These are phyloP conservation scores for Grosmannia penicillata DNA, from an alignment of 2,329 filamentous ascomycete species.

Conservation along the genomic window DNA sequence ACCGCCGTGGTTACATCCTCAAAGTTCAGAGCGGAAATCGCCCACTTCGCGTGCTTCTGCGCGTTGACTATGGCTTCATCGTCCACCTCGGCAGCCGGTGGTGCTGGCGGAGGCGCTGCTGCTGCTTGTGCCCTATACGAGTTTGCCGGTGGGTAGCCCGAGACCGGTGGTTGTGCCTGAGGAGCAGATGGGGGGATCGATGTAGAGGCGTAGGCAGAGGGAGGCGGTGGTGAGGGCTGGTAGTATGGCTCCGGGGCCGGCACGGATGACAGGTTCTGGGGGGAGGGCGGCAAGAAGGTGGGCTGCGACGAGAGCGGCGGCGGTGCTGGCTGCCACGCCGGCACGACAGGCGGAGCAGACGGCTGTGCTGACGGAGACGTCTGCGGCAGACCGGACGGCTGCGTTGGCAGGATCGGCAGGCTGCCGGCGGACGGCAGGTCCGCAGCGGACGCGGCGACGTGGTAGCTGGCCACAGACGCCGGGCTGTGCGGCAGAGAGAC, in stretches of 20 bases:
- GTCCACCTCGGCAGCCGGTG: constrained; percentile 27
- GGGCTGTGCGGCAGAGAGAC: constrained; percentile 22
- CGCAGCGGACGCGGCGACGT: constrained; percentile 3
- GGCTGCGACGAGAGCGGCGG: constrained; percentile 18
- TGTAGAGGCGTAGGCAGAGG: constrained; percentile 9
- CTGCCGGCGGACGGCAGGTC: constrained; percentile 10
- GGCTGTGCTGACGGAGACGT: background rate
- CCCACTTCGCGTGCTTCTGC: constrained; percentile 94
- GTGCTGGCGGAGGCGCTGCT: constrained; percentile 5
- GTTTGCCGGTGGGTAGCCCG: background rate
- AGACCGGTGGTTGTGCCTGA: background rate
- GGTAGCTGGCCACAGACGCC: constrained; percentile 18
- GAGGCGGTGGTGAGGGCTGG: constrained; percentile 5
- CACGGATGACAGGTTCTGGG: constrained; percentile 11
- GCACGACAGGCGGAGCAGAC: no score
- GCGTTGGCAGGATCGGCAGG: constrained; percentile 3
- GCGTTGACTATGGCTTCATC: constrained; percentile 60
- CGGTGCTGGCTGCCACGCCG: constrained; percentile 10
- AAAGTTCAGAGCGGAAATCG: constrained; percentile 91
- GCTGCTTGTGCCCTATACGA: constrained; percentile 11
- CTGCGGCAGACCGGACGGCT: background rate
- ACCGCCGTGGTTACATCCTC: constrained; percentile 88
- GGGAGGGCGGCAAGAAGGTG: constrained; percentile 14
- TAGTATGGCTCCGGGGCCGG: constrained; percentile 15
- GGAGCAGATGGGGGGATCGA: background rate